Conservation (phyloP, 2,329 filamentous ascomycete genomes). For the Penicillium sclerotiorum region DNA sequence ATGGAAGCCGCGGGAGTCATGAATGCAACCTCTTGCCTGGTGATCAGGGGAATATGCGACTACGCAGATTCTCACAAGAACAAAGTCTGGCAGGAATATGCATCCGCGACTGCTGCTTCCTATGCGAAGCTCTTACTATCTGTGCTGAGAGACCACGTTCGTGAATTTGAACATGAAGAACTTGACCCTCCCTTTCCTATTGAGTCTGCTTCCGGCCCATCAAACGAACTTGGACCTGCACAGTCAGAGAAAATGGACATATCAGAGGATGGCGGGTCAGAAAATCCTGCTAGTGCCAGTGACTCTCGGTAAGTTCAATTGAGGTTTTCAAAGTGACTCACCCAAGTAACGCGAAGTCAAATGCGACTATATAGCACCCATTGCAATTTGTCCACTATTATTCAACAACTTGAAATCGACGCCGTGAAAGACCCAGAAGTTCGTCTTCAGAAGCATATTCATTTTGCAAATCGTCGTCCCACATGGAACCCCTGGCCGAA, state of each 20-base stretch:
- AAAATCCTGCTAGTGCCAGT: too few relatives aligned
- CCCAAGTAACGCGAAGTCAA: neutral
- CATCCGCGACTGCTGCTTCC: neutral
- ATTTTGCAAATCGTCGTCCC: neutral
- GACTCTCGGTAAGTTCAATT: too few relatives aligned
- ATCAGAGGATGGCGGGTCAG: too few relatives aligned
- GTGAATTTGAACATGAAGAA: neutral
- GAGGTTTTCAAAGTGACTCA: too few relatives aligned
- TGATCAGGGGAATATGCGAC: neutral
- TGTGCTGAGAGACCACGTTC: neutral
- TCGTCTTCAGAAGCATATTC: neutral
- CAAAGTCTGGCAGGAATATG: conserved; percentile 1
- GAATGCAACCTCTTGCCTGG: neutral
- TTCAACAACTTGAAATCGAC: neutral
- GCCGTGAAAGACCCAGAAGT: neutral
- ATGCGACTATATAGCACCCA: neutral
- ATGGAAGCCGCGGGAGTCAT: too few relatives aligned
- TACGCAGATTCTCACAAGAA: neutral
- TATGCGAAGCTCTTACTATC: neutral
- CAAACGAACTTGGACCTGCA: neutral
- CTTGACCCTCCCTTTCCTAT: too few relatives aligned
- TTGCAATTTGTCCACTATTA: too few relatives aligned
- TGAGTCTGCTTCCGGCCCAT: neutral
- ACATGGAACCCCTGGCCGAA: neutral
- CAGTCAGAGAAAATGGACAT: too few relatives aligned